Evolutionary conservation across 257 asterid genomes (phyloP), one percentile per base, ranked within the genome.

Genomic region (Solanum habrochaites): DNA sequence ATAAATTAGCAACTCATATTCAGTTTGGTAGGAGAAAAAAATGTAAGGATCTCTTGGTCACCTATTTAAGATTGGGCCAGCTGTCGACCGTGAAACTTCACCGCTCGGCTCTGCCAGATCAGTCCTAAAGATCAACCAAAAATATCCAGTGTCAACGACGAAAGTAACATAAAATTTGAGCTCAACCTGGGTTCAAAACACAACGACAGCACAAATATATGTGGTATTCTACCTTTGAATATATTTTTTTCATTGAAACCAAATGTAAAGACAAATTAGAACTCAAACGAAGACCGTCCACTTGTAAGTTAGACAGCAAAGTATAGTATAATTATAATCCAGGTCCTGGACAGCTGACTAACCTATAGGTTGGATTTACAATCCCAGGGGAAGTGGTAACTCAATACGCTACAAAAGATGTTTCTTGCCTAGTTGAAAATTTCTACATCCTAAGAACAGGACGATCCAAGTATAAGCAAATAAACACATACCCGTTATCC

Each of bases 21-120:
- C 40, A 77, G 75, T 73, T 56, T 40, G 88, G 66, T 72, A 45
- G 60, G 62, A 88, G 69, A 78, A 87, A 81, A 10, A 81, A 29
- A 29, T 78, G 66, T 31, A 87, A 87, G 78, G 81, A 47, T 56
- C 73, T 21, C 87, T 83, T 23, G 11, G 43, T 85, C 89, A 97
- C 99, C 99, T 92, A 87, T 91, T 95, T 82, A 93, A 87, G 43
- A 93, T 87, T 84, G 98, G 95, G 18, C 91, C 94, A 78, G 92
- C 69, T 73, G 92, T 80, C 52, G 98, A 90, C 88, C 98, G 92
- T 4, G 94, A 87, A 83, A 94, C 92, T 89, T 94, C 99, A 87
- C 98, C 98, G 88, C 99, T 97, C 89, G 93, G 99, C 95, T 95
- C 98, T 45, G 99, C 98, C 64, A 92, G 89, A 85, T 97, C 99